phyloP scores from a whole-genome alignment of 371 early-diverging fungal genomes.

The Circinella minor region DNA sequence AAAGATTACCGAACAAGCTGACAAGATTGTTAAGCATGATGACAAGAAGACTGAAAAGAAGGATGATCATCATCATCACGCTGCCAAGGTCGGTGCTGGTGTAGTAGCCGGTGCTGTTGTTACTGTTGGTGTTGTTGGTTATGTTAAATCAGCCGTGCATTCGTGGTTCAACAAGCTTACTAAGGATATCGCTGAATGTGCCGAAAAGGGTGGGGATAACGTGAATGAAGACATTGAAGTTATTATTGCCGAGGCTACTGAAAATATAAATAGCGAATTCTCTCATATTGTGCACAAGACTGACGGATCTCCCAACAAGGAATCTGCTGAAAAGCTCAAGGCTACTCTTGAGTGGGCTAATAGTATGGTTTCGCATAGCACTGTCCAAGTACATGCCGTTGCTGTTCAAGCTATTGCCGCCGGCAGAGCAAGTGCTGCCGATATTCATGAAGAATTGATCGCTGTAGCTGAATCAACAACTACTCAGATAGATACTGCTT shows the following conservation, averaged over 20 bases:
- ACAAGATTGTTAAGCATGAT: neutral
- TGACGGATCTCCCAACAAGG: neutral
- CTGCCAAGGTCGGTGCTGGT: no score
- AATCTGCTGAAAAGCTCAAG: conserved; percentile 7
- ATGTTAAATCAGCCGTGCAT: conserved; percentile 35
- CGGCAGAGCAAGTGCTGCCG: neutral
- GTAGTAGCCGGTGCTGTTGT: conserved; percentile 11
- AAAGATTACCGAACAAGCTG: neutral
- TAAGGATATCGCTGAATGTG: conserved; percentile 34
- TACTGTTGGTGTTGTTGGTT: conserved; percentile 25
- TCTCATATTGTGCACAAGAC: neutral
- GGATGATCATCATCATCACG: neutral
- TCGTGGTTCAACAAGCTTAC: conserved; percentile 40
- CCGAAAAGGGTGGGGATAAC: conserved; percentile 36
- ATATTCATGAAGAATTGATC: conserved; percentile 25
- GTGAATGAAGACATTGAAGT: conserved; percentile 36
- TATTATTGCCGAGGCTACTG: conserved; percentile 33
- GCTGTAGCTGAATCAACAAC: conserved; percentile 32
- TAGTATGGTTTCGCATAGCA: conserved; percentile 10
- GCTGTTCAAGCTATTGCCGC: conserved; percentile 13
- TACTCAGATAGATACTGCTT: conserved; percentile 26
- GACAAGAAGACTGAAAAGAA: neutral
- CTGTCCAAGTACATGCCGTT: conserved; percentile 18
- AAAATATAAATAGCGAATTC: conserved; percentile 11
- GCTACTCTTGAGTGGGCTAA: conserved; percentile 20